Conservation (phyloP, 176 grass and related monocot species). For the Oryza glumipatula region DNA sequence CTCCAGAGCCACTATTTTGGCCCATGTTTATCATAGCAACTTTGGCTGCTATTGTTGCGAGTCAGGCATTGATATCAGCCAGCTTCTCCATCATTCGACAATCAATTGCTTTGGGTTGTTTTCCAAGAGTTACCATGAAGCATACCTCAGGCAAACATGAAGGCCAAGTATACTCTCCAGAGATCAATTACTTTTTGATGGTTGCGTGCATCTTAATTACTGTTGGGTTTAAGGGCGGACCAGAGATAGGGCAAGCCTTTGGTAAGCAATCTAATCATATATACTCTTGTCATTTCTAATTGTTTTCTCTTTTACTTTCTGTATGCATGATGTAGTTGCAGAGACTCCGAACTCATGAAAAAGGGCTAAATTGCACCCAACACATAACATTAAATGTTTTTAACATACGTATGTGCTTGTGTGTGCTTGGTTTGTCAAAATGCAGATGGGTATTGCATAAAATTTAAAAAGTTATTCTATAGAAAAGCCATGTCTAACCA, state of each 20-base stretch:
- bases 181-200: conserved; percentile 79
- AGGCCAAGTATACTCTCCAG: conserved; percentile 80
- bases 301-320: neutral
- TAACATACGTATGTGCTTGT: neutral
- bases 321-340: neutral
- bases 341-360: neutral
- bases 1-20: conserved; percentile 75
- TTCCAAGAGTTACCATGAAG: conserved; percentile 84
- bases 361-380: conserved; percentile 5
- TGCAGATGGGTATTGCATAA: neutral
- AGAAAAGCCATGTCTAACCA: neutral
- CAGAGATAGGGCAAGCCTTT: conserved; percentile 82
- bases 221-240: conserved; percentile 67
- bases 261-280: conserved; percentile 50
- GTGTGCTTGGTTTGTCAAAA: neutral
- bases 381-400: neutral
- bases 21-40: conserved; percentile 76
- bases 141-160: conserved; percentile 76
- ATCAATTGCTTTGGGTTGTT: conserved; percentile 76
- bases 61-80: conserved; percentile 78
- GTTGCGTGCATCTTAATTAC: conserved; percentile 73
- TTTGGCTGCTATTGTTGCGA: conserved; percentile 74
- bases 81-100: conserved; percentile 89
- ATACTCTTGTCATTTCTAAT: conserved; percentile 14
- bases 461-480: neutral